Evolutionary conservation across 78 protist genomes (phyloP), one percentile per base, ranked within the genome.

Genomic region (Speleostelium caveatum): DNA sequence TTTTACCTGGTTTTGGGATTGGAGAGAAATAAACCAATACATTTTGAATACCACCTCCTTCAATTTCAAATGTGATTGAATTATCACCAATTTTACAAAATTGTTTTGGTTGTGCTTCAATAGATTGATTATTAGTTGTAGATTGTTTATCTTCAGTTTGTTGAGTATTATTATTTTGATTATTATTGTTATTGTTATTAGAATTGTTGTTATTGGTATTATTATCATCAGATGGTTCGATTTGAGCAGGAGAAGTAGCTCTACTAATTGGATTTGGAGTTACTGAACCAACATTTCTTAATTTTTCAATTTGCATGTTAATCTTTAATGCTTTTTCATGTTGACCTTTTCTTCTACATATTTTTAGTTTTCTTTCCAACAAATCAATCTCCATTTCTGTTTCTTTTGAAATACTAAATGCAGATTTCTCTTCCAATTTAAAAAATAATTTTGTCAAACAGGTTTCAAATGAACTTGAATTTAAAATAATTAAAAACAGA

Each of bases 41-140:
- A 69, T 83, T 83, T 36, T 83, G 91, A 41, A 83, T 71, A 21
- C 91, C 91, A 42, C 91, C 91, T n/a, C 91, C 91, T 12, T 83
- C 91, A 19, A 83, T 53, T 45, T 83, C 91, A 59, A 83, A 83
- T 58, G 91, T 83, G 33, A 83, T 83, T 42, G 91, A 83, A 45
- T 69, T 83, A 38, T 83, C 91, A 32, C 91, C 79, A 60, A 83
- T 58, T 67, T 83, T 83, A 19, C 69, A 69, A 38, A 42, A 61
- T 19, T 45, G 72, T 69, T 71, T 38, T 19, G 41, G 63, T 39
- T 62, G 42, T 32, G 59, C 12, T 49, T 4, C 63, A 14, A 19
- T n/a, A 16, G 30, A 19, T 19, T 5, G 30, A 58, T 8, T 14
- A 5, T 58, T 17, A n/a, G 63, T n/a, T 19, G 10, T n/a, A 58